A percentile compares a stretch with the other conserved stretches of the same genome.
Evolutionary conservation across 257 asterid genomes (phyloP).

Genomic region (Nicotiana otophora): DNA sequence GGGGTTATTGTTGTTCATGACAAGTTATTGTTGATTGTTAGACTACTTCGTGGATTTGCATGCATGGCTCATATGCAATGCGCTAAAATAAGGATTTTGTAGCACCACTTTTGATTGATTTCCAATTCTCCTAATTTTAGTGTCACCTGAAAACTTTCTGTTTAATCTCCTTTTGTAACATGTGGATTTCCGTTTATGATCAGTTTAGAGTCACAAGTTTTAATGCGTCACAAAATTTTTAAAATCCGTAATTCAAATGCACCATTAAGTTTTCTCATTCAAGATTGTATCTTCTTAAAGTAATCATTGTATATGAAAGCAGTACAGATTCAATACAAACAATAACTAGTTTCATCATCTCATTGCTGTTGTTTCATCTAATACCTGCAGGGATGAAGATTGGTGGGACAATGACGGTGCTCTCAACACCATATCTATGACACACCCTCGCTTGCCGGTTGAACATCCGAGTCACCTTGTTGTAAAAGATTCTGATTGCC

Average conservation of each 20-base stretch:
- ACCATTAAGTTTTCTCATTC: not conserved
- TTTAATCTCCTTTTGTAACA: not conserved
- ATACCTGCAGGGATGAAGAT: conserved; percentile 70
- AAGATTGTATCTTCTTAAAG: not conserved
- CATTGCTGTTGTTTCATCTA: not conserved
- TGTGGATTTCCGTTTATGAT: not conserved
- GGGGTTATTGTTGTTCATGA: not conserved
- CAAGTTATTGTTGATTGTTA: not conserved
- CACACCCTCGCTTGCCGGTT: conserved; percentile 88
- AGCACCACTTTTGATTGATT: not conserved
- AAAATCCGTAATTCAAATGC: not conserved
- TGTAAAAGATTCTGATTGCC: conserved; percentile 75
- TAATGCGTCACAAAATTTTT: not conserved
- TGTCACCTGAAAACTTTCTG: not conserved
- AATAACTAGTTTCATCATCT: not conserved
- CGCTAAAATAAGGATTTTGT: not conserved
- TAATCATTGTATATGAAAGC: not conserved
- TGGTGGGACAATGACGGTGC: conserved; percentile 99
- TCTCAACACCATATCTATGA: conserved; percentile 93
- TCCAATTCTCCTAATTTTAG: not conserved
- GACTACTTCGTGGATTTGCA: not conserved
- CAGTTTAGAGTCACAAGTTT: not conserved
- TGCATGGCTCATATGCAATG: not conserved
- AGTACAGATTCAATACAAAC: not conserved
- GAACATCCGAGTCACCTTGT: conserved; percentile 70